Conservation (phyloP, 129 eudicot species). For the Rutidosis leptorrhynchoides region DNA sequence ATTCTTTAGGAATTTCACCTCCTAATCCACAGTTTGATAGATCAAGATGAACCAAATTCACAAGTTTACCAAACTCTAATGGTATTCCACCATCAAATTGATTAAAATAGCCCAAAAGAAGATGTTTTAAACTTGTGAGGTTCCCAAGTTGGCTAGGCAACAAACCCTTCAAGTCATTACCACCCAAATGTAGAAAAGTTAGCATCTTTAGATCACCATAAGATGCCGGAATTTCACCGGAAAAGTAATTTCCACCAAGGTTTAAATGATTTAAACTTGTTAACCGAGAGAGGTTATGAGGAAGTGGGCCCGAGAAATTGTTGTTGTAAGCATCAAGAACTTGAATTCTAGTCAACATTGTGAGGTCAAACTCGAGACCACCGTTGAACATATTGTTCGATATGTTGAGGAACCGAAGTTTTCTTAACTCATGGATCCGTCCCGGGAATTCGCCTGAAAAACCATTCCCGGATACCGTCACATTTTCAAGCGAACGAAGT, state of each 20-base stretch:
- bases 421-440: slow-evolving; percentile 29
- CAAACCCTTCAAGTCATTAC: slow-evolving; percentile 54
- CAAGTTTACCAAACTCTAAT: slow-evolving; percentile 44
- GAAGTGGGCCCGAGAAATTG: slow-evolving; percentile 49
- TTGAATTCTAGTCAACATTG: slow-evolving; percentile 29
- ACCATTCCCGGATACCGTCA: slow-evolving; percentile 46
- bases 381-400: slow-evolving; percentile 60
- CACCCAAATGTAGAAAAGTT: slow-evolving; percentile 48
- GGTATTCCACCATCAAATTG: slow-evolving; percentile 67
- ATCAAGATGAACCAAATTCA: slow-evolving; percentile 59
- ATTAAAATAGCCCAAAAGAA: slow-evolving; percentile 55
- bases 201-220: slow-evolving; percentile 45
- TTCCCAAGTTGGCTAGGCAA: slow-evolving; percentile 57
- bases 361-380: slow-evolving; percentile 45
- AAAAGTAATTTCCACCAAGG: slow-evolving; percentile 67
- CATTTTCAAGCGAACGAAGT: slow-evolving; percentile 35
- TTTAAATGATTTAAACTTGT: slow-evolving; percentile 40
- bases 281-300: slow-evolving; percentile 37
- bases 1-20: slow-evolving; percentile 52
- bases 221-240: slow-evolving; percentile 51
- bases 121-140: slow-evolving; percentile 43
- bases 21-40: slow-evolving; percentile 51
- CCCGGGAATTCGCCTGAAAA: slow-evolving; percentile 45
- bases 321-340: slow-evolving; percentile 65
- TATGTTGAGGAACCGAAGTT: slow-evolving; percentile 46